Evolutionary conservation across 805 yeast genomes (phyloP).

Genomic region (Sugiyamaella boreocaroliniensis): DNA sequence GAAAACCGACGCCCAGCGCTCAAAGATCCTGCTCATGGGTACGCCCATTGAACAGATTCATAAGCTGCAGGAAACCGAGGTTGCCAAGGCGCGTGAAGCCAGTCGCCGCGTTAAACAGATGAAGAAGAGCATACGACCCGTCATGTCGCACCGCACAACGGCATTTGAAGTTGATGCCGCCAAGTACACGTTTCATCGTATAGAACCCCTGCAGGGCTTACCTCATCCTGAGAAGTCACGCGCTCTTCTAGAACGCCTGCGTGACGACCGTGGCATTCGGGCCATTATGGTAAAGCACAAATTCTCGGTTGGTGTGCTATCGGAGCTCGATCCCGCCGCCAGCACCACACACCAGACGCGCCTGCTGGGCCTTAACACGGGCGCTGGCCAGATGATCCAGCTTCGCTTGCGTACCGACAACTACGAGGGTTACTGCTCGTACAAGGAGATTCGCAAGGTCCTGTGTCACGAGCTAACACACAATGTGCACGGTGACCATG

Average conservation of each 20-base stretch:
- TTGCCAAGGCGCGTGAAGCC: conserved; percentile 17
- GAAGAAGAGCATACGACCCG: conserved; percentile 3
- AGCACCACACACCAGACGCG: conserved; percentile 26
- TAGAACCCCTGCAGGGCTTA: conserved; percentile 27
- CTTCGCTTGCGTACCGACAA: conserved; percentile 35
- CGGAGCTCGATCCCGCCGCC: conserved; percentile 36
- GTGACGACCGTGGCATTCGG: conserved; percentile 31
- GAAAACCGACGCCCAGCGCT: conserved; percentile 11
- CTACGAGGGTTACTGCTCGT: conserved; percentile 33
- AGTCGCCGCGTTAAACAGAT: conserved; percentile 14
- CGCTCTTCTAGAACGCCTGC: conserved; percentile 26
- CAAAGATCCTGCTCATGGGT: conserved; percentile 29
- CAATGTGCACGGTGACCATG: conserved; percentile 32
- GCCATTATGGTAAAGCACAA: conserved; percentile 32
- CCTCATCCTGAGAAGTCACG: conserved; percentile 29
- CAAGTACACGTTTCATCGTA: conserved; percentile 29
- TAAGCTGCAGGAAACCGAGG: conserved; percentile 21
- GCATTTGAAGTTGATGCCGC: not conserved
- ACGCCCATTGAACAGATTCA: conserved; percentile 23
- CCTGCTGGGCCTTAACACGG: conserved; percentile 31
- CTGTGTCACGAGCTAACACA: conserved; percentile 37
- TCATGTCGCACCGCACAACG: conserved; percentile 3
- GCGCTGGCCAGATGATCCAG: conserved; percentile 31
- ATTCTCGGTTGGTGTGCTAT: conserved; percentile 30
- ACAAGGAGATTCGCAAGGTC: conserved; percentile 29